Evolutionary conservation across 257 asterid species (phyloP).

Genomic region (Nicotiana obtusifolia): DNA sequence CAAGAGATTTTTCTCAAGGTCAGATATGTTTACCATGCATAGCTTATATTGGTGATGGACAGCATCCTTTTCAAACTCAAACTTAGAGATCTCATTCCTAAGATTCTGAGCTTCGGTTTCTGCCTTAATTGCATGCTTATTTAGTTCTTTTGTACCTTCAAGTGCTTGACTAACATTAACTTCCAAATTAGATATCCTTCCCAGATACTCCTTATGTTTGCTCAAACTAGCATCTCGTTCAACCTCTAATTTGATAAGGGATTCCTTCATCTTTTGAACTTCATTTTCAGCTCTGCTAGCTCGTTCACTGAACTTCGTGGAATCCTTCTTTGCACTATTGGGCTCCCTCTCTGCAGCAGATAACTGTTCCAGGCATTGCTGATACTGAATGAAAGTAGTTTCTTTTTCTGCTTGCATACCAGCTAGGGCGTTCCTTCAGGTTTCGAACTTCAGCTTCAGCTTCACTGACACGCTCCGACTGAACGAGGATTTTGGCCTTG

Average conservation of each 20-base stretch:
- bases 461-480: constrained; percentile 42
- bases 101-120: constrained; percentile 47
- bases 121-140: constrained; percentile 31
- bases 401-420: constrained; percentile 61
- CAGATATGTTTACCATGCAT: constrained; percentile 46
- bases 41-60: constrained; percentile 26
- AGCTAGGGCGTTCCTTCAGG: constrained; percentile 50
- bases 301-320: constrained; percentile 43
- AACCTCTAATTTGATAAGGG: constrained; percentile 48
- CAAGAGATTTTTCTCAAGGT: constrained; percentile 44
- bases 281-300: constrained; percentile 59
- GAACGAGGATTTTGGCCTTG: constrained; percentile 40
- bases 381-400: constrained; percentile 45
- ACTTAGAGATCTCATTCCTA: constrained; percentile 42
- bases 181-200: constrained; percentile 43
- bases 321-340: constrained; percentile 40
- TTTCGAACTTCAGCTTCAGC: constrained; percentile 56
- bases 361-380: constrained; percentile 50
- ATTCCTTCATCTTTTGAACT: constrained; percentile 58
- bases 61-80: constrained; percentile 51
- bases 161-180: constrained; percentile 34
- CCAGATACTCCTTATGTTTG: constrained; percentile 41
- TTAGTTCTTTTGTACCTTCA: constrained; percentile 39
- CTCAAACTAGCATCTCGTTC: constrained; percentile 46
- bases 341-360: constrained; percentile 53